These are phyloP conservation scores for Hansenula sp. DNA, from an alignment of 1,139 yeast genomes.

Conservation along the genomic window DNA sequence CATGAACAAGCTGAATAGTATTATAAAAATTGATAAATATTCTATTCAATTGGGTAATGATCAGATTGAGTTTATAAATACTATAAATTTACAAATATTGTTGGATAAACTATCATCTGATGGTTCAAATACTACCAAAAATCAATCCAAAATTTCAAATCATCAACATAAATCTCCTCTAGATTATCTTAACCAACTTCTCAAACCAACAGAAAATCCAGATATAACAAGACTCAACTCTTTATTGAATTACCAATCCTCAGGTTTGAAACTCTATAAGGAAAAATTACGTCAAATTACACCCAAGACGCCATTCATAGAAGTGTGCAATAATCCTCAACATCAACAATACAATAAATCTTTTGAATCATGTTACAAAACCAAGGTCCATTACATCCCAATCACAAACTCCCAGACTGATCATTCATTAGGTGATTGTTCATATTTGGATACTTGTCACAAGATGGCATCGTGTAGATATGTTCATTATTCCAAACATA, in stretches of 20 bases:
- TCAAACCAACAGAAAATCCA: slow-evolving; percentile 5
- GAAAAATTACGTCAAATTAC: slow-evolving; percentile 39
- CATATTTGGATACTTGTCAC: slow-evolving; percentile 91
- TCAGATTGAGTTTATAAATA: slow-evolving; percentile 22
- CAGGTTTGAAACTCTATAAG: slow-evolving; percentile 30
- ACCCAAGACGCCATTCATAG: slow-evolving; percentile 38
- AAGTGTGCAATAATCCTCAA: slow-evolving; percentile 43
- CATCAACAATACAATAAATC: slow-evolving; percentile 35
- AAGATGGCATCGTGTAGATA: slow-evolving; percentile 77
- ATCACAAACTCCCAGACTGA: slow-evolving; percentile 59
- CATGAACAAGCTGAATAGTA: slow-evolving; percentile 1
- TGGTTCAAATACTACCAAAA: not conserved
- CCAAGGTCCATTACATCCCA: slow-evolving; percentile 60
- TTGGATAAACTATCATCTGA: slow-evolving; percentile 5
- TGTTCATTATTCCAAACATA: slow-evolving; percentile 68
- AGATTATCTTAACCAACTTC: slow-evolving; percentile 9
- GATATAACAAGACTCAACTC: slow-evolving; percentile 14
- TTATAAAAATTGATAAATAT: slow-evolving; percentile 9
- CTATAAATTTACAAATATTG: slow-evolving; percentile 18
- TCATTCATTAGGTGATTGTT: slow-evolving; percentile 77
- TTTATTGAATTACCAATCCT: slow-evolving; percentile 20
- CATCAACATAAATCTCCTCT: not conserved
- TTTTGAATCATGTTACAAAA: slow-evolving; percentile 37
- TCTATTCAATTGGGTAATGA: slow-evolving; percentile 5
- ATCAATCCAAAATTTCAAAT: not conserved